Evolutionary conservation across 805 yeast species (phyloP).

Genomic region (Candida caryicola): DNA sequence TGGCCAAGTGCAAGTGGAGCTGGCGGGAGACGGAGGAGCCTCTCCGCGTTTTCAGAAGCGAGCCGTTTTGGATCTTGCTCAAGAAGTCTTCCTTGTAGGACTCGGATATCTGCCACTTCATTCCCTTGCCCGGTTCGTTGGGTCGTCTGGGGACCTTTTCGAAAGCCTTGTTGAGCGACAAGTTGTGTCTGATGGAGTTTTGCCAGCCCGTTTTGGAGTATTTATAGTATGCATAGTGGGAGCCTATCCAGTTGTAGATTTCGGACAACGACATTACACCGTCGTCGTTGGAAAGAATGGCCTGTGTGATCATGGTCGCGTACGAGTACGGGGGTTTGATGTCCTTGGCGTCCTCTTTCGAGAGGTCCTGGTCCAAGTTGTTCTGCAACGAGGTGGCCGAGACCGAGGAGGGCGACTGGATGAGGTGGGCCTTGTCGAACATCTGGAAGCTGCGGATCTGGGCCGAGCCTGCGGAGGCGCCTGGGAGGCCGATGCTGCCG

Average conservation of each 20-base stretch:
- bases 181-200: constrained; percentile 92
- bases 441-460: constrained; percentile 49
- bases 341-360: constrained; percentile 88
- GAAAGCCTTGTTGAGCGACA: constrained; percentile 93
- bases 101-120: constrained; percentile 97
- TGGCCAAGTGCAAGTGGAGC: constrained; percentile 68
- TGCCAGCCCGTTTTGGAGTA: constrained; percentile 97
- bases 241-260: constrained; percentile 86
- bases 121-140: constrained; percentile 97
- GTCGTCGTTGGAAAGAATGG: constrained; percentile 82
- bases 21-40: constrained; percentile 82
- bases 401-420: constrained; percentile 36
- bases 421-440: constrained; percentile 44
- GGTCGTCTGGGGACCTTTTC: constrained; percentile 95
- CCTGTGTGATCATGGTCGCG: constrained; percentile 98
- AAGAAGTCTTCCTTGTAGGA: constrained; percentile 80
- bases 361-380: constrained; percentile 59
- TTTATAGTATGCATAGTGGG: constrained; percentile 87
- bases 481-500: not conserved
- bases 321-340: constrained; percentile 96
- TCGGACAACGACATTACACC: constrained; percentile 88
- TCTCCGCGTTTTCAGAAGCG: constrained; percentile 67
- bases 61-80: constrained; percentile 74
- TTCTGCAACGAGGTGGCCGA: constrained; percentile 44
- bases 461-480: constrained; percentile 13